These are phyloP conservation scores for Singerocomus inundabilis DNA, from an alignment of 1,284 basidiomycete genomes.

Conservation along the genomic window DNA sequence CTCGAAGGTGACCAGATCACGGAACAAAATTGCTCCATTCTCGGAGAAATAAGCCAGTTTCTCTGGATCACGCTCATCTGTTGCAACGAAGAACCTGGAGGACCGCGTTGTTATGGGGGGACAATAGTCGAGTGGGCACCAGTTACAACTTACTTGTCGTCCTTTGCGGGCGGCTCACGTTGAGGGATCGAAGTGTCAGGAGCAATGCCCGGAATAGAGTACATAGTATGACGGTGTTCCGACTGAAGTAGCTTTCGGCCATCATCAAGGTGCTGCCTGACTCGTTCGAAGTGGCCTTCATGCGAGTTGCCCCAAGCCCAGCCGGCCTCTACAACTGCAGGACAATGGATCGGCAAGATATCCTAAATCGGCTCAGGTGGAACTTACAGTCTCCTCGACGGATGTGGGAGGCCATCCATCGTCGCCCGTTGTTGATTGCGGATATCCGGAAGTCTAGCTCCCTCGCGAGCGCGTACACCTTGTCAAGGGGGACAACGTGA, in stretches of 20 bases:
- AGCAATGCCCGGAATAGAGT: slow-evolving; percentile 21
- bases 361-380: background rate
- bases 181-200: slow-evolving; percentile 18
- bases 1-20: slow-evolving; percentile 37
- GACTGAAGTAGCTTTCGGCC: slow-evolving; percentile 27
- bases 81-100: slow-evolving; percentile 44
- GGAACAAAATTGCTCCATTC: slow-evolving; percentile 37
- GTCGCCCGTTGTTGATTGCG: slow-evolving; percentile 32
- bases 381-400: slow-evolving; percentile 43
- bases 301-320: slow-evolving; percentile 38
- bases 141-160: slow-evolving; percentile 19
- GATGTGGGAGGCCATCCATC: slow-evolving; percentile 43
- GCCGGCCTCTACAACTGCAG: slow-evolving; percentile 30
- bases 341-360: background rate
- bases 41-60: slow-evolving; percentile 34
- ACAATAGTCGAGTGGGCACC: background rate
- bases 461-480: slow-evolving; percentile 33
- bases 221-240: slow-evolving; percentile 16
- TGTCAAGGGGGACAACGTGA: slow-evolving; percentile 33
- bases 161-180: slow-evolving; percentile 21
- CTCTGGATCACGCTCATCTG: slow-evolving; percentile 38
- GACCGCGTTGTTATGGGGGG: background rate
- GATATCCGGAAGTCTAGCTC: slow-evolving; percentile 34
- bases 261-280: slow-evolving; percentile 31
- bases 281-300: slow-evolving; percentile 37